phyloP scores from a whole-genome alignment of 805 yeast species.

The Ogataea corticis region DNA sequence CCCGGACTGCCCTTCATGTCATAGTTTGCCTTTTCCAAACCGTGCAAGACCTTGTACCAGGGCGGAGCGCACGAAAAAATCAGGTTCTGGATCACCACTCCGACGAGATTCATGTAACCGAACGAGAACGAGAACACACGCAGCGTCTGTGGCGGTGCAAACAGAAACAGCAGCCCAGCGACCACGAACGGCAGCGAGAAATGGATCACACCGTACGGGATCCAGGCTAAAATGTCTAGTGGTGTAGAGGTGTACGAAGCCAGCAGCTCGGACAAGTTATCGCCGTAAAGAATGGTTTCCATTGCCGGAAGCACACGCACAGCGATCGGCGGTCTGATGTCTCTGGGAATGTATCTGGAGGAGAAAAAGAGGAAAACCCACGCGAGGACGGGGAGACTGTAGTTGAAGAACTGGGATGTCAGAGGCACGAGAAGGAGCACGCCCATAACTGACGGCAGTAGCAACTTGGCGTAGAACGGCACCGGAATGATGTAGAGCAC shows the following conservation, averaged over 20 bases:
- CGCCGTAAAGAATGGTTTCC: slow-evolving; percentile 92
- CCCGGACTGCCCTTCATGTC: slow-evolving; percentile 94
- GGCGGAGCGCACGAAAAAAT: slow-evolving; percentile 95
- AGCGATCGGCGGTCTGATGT: slow-evolving; percentile 79
- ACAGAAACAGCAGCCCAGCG: slow-evolving; percentile 73
- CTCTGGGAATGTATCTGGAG: slow-evolving; percentile 70
- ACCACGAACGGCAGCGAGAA: slow-evolving; percentile 89
- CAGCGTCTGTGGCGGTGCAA: slow-evolving; percentile 87
- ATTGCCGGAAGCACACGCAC: slow-evolving; percentile 90
- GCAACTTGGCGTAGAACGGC: slow-evolving; percentile 17
- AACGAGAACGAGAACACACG: slow-evolving; percentile 88
- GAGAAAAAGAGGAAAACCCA: slow-evolving; percentile 87
- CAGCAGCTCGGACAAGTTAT: slow-evolving; percentile 79
- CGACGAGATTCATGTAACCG: slow-evolving; percentile 89
- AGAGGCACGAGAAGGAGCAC: slow-evolving; percentile 60
- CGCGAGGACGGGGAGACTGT: slow-evolving; percentile 79
- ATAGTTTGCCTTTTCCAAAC: slow-evolving; percentile 87
- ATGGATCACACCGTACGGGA: slow-evolving; percentile 91
- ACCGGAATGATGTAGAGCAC: slow-evolving; percentile 28
- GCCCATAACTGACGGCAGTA: slow-evolving; percentile 12
- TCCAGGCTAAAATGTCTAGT: slow-evolving; percentile 85
- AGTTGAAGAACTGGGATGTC: slow-evolving; percentile 80
- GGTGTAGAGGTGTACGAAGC: slow-evolving; percentile 69
- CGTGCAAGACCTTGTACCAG: slow-evolving; percentile 87
- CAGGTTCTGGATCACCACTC: slow-evolving; percentile 74